Base-by-base conservation (phyloP, 331 rosid species). In the Saraca asoca region DNA sequence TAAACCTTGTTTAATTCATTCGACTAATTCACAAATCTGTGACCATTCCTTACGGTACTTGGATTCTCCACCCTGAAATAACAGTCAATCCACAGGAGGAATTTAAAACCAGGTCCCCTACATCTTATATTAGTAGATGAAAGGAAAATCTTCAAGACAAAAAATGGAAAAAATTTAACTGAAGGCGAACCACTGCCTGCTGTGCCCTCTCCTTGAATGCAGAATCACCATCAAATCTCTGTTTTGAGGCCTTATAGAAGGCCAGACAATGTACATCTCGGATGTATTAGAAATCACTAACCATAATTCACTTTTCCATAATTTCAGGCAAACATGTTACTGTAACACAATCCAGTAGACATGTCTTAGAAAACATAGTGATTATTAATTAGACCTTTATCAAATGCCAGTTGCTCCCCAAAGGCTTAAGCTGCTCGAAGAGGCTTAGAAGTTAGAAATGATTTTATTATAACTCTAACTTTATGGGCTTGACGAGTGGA, bases 151-250 rank as follows among this genome's bases (percentile, higher is more conserved):
- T 43, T 5, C 4, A 60, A 39, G 9, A 7, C 7, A 8, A 39
- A 39, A 39, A 1, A 2, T 7, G 43, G 8, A 39, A 66, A 41
- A 60, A 58, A 58, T 70, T 80, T 70, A 87, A 97, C 95, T 90
- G 97, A 43, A 94, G 97, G 57, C 42, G 88, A 75, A 90, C 85
- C 61, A 94, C 97, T 35, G 97, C 90, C 78, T 77, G 85, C 39
- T 94, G 96, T 68, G 98, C 97, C 74, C 78, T 88, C 79, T 72
- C 85, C 84, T 94, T 90, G 51, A 94, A 94, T 72, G 77, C 88
- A 39, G 89, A 79, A 80, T 94, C 98, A 51, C 72, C 77, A 66
- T 90, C 97, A 52, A 90, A 94, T 71, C 83, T 94, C 85, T 59
- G 69, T 77, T 90, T 90, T 53, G 99, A 88, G 38, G 88, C 92